A percentile compares a stretch with the other conserved stretches of the same genome.
Conservation (phyloP, 176 grass and related monocot genomes). For the Carex cristatella region DNA sequence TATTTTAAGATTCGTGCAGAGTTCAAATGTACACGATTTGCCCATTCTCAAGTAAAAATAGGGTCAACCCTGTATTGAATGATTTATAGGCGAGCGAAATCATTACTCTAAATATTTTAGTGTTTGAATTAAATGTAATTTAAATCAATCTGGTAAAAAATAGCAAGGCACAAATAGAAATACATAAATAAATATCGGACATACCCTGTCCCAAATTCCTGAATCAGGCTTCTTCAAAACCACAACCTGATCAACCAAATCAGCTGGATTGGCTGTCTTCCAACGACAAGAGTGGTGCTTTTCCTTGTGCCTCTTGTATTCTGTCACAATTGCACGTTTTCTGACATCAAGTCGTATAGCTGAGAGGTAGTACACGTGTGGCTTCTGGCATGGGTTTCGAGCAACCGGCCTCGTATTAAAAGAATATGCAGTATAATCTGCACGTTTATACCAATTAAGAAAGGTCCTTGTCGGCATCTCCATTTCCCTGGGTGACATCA, state of each 20-base stretch:
- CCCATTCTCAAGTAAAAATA: no score
- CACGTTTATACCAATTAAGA: conserved; percentile 75
- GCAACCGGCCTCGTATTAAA: conserved; percentile 57
- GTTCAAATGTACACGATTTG: no score
- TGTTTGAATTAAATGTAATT: neutral
- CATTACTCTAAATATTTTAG: neutral
- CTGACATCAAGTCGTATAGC: conserved; percentile 41
- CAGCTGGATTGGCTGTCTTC: conserved; percentile 54
- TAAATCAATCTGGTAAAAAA: neutral
- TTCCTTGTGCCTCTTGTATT: conserved; percentile 58
- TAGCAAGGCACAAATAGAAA: neutral
- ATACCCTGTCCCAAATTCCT: conserved; percentile 72
- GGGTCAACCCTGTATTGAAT: no score
- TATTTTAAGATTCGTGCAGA: no score
- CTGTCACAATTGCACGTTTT: conserved; percentile 58
- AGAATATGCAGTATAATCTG: conserved; percentile 51
- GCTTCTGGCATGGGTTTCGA: conserved; percentile 41
- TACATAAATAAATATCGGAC: neutral
- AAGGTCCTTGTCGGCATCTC: conserved; percentile 77
- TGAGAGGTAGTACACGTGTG: conserved; percentile 67
- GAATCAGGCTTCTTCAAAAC: conserved; percentile 85
- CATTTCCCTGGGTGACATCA: conserved; percentile 92
- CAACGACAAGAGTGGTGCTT: conserved; percentile 56
- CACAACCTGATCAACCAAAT: conserved; percentile 60
- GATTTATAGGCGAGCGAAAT: no score